Conservation (phyloP, 331 rosid genomes). For the Rosa hybrid region DNA sequence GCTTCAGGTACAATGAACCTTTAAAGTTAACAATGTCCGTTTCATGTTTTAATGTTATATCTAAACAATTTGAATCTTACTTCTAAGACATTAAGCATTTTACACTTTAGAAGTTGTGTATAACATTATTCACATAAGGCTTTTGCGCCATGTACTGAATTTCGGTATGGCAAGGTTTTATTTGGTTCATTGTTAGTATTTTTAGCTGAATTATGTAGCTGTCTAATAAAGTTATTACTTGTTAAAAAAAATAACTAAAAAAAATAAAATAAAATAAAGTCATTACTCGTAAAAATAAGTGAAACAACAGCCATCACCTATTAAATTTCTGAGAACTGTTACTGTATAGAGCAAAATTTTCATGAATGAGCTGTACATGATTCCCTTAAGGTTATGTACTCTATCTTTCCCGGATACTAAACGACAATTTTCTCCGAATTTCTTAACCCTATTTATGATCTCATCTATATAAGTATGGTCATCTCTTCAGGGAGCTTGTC, state of each 20-base stretch:
- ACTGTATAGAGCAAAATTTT: background rate
- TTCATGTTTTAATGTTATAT: background rate
- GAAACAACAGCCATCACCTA: background rate
- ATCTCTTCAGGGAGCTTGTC: background rate
- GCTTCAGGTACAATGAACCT: slow-evolving; percentile 64
- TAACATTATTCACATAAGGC: background rate
- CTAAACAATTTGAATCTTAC: background rate
- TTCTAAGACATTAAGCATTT: background rate
- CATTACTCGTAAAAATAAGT: no score
- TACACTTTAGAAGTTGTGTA: background rate
- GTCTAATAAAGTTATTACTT: no score
- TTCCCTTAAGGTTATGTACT: background rate
- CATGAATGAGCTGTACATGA: background rate
- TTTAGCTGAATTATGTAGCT: no score
- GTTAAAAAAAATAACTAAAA: no score
- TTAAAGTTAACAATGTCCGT: slow-evolving; percentile 12
- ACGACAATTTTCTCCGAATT: no score
- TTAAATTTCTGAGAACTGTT: background rate
- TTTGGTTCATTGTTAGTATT: no score
- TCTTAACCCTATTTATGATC: background rate
- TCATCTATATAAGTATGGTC: no score
- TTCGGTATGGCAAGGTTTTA: no score
- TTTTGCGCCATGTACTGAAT: no score
- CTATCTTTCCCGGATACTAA: no score
- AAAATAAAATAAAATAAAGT: no score